Conservation (phyloP, 176 grass and related monocot species). For the Oryza nivara region DNA sequence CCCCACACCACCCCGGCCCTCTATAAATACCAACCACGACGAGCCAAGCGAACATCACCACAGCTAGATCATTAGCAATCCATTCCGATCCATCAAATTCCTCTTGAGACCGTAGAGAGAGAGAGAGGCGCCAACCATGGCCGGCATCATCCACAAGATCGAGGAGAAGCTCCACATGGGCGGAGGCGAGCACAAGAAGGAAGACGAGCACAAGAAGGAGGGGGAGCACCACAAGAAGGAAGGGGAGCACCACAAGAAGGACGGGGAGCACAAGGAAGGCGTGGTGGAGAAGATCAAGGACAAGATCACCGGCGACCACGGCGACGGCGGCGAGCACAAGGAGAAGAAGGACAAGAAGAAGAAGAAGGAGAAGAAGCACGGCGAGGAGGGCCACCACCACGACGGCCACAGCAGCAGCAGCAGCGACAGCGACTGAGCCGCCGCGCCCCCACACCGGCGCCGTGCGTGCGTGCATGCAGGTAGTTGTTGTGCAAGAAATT, state of each 20-base stretch:
- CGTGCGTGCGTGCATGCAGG: conserved; percentile 1
- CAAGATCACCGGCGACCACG: conserved; percentile 69
- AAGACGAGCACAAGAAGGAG: conserved; percentile 63
- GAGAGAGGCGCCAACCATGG: conserved; percentile 44
- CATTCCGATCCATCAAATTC: no score
- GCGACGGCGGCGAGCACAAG: conserved; percentile 56
- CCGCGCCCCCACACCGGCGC: background rate
- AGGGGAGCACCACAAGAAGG: conserved; percentile 56
- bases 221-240: conserved; percentile 53
- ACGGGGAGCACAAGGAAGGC: conserved; percentile 64
- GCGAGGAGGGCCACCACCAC: conserved; percentile 61
- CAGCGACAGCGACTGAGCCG: conserved; percentile 79
- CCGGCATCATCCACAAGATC: conserved; percentile 90
- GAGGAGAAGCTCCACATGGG: conserved; percentile 90
- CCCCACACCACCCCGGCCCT: background rate
- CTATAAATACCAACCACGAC: conserved; percentile 54
- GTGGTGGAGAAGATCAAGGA: conserved; percentile 84
- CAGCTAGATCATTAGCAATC: background rate
- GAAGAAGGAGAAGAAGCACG: conserved; percentile 61
- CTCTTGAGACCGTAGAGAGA: background rate
- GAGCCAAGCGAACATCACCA: conserved; percentile 30
- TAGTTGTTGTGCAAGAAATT: background rate
- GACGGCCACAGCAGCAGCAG: conserved; percentile 62
- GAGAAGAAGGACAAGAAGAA: conserved; percentile 56
- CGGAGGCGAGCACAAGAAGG: conserved; percentile 66